Evolutionary conservation across 176 grass and related monocot genomes (phyloP).

Genomic region (Rhynchospora tenuis): DNA sequence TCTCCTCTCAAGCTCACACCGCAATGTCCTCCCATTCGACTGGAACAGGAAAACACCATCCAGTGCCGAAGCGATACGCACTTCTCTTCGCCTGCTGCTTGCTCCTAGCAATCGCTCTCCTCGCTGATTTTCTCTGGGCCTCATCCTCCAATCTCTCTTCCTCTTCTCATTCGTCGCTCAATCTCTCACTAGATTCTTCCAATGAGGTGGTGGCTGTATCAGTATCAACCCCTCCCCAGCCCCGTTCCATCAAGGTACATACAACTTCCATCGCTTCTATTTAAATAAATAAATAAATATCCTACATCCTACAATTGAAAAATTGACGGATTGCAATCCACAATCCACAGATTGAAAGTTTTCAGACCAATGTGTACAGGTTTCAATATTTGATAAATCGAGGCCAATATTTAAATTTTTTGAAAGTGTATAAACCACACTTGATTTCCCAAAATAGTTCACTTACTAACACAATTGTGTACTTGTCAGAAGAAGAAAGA

Average conservation of each 20-base stretch:
- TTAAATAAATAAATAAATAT: neutral
- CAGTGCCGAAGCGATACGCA: slow-evolving; percentile 25
- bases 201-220: neutral
- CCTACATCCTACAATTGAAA: neutral
- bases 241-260: slow-evolving; percentile 2
- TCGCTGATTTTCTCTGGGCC: slow-evolving; percentile 52
- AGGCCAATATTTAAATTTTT: neutral
- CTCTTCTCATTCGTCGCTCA: neutral
- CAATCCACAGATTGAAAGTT: neutral
- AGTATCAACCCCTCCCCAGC: neutral
- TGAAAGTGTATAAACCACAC: neutral
- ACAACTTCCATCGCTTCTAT: neutral
- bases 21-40: neutral
- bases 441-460: neutral
- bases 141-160: slow-evolving; percentile 23
- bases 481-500: slow-evolving; percentile 10
- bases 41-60: slow-evolving; percentile 22
- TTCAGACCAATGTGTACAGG: neutral
- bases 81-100: slow-evolving; percentile 33
- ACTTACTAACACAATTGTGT: neutral
- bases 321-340: neutral
- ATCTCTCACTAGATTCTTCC: neutral
- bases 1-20: neutral
- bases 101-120: slow-evolving; percentile 50
- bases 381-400: neutral